Percentiles rank a stretch among this genome's conserved stretches.
Conservation (phyloP, 768 basidiomycete species). For the Russula sp. region DNA sequence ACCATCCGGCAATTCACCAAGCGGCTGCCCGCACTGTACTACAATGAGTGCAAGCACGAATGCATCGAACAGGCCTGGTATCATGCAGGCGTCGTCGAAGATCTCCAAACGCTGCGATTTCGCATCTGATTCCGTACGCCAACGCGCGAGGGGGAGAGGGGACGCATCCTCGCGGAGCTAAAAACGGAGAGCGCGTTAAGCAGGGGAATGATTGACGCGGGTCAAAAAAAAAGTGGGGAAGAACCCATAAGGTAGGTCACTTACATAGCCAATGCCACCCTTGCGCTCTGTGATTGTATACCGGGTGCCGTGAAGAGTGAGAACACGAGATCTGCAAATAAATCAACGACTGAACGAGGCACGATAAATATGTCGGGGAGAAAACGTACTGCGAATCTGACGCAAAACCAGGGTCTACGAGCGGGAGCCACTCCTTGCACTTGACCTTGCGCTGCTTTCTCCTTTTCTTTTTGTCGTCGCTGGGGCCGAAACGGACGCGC, state of each 20-base stretch:
- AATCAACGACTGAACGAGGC: background rate
- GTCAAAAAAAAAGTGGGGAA: background rate
- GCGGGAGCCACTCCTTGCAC: constrained; percentile 15
- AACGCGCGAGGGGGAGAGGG: constrained; percentile 10
- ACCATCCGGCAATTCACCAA: constrained; percentile 7
- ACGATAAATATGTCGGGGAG: background rate
- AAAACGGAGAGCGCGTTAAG: background rate
- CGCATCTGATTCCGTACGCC: constrained; percentile 2
- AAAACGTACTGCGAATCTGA: constrained; percentile 3
- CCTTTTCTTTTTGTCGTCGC: background rate
- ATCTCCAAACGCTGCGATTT: constrained; percentile 7
- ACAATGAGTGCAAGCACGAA: constrained; percentile 14
- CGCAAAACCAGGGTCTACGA: background rate
- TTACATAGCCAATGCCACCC: constrained; percentile 8
- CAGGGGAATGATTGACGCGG: too few relatives aligned
- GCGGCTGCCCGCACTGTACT: constrained; percentile 9
- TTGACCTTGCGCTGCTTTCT: constrained; percentile 9
- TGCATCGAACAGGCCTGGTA: constrained; percentile 9
- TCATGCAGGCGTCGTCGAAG: constrained; percentile 6
- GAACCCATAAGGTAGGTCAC: background rate
- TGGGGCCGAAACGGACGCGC: constrained; percentile 1
- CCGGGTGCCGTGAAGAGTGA: constrained; percentile 1
- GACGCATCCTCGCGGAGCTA: background rate
- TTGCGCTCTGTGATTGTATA: constrained; percentile 11
- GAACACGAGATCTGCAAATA: constrained; percentile 6